phyloP scores from a whole-genome alignment of 139 green algal species.

The Tetradesmus obliquus region DNA sequence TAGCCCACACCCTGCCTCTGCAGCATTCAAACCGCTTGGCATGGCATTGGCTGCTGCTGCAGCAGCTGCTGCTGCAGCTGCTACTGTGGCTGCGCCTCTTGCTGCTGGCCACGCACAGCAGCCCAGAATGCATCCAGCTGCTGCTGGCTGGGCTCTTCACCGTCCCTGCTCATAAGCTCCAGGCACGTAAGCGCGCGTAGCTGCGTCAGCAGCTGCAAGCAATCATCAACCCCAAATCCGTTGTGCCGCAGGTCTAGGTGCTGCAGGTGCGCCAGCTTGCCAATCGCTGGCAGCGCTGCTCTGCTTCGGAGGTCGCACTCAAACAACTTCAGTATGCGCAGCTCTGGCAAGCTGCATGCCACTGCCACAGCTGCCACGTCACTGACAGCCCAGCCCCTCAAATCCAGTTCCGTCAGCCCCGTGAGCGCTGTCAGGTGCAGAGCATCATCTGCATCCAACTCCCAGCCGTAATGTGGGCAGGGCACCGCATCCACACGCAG shows the following conservation, averaged over 20 bases:
- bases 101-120: not conserved
- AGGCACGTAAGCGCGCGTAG: not conserved
- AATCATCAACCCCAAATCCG: not conserved
- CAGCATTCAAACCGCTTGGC: no score
- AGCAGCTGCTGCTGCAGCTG: no score
- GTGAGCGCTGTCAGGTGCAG: not conserved
- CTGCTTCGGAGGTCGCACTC: no score
- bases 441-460: no score
- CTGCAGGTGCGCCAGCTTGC: not conserved
- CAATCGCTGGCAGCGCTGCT: not conserved
- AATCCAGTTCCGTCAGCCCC: not conserved
- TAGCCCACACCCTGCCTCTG: no score
- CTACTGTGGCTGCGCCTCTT: no score
- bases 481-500: not conserved
- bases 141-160: not conserved
- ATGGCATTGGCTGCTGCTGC: no score
- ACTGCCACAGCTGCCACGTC: not conserved
- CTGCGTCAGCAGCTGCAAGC: not conserved
- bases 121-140: not conserved
- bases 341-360: not conserved
- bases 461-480: no score
- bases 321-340: not conserved
- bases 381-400: not conserved
- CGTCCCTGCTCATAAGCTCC: not conserved
- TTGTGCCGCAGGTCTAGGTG: not conserved